phyloP scores from a whole-genome alignment of 2,329 filamentous ascomycete genomes.

The Pezicula radicicola region DNA sequence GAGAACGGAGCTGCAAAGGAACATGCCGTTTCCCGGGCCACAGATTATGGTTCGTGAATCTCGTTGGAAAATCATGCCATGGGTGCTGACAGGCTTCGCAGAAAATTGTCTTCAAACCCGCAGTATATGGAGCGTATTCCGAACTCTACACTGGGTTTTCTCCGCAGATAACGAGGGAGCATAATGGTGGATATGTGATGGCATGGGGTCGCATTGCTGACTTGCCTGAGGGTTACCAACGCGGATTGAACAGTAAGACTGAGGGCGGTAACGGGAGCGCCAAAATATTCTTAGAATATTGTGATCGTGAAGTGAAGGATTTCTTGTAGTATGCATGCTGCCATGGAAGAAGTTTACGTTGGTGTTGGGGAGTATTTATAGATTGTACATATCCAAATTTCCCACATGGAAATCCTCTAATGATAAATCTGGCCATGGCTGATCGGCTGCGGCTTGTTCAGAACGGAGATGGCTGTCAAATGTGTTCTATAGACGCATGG shows the following conservation, averaged over 20 bases:
- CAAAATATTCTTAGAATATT: constrained; percentile 32
- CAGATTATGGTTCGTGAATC: constrained; percentile 15
- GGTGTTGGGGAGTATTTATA: background rate
- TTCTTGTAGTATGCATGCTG: constrained; percentile 11
- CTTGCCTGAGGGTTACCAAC: constrained; percentile 13
- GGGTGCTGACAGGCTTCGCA: constrained; percentile 4
- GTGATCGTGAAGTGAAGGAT: constrained; percentile 25
- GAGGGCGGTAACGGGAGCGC: constrained; percentile 27
- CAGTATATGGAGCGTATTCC: constrained; percentile 32
- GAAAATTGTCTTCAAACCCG: constrained; percentile 22
- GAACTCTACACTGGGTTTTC: constrained; percentile 34
- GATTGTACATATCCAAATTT: constrained; percentile 8
- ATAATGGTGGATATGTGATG: constrained; percentile 36
- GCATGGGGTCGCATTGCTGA: constrained; percentile 36
- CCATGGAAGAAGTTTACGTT: background rate
- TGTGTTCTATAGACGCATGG: constrained; percentile 9
- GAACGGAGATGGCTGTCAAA: constrained; percentile 16
- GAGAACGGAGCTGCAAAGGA: constrained; percentile 32
- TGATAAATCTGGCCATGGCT: constrained; percentile 10
- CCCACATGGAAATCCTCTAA: constrained; percentile 2
- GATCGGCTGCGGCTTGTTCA: constrained; percentile 1
- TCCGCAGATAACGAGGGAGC: constrained; percentile 24
- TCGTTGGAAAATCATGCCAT: background rate
- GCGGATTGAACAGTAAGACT: constrained; percentile 18
- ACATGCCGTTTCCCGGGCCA: constrained; percentile 12